Conservation (phyloP, 257 asterid genomes). For the Jasminum sambac region DNA sequence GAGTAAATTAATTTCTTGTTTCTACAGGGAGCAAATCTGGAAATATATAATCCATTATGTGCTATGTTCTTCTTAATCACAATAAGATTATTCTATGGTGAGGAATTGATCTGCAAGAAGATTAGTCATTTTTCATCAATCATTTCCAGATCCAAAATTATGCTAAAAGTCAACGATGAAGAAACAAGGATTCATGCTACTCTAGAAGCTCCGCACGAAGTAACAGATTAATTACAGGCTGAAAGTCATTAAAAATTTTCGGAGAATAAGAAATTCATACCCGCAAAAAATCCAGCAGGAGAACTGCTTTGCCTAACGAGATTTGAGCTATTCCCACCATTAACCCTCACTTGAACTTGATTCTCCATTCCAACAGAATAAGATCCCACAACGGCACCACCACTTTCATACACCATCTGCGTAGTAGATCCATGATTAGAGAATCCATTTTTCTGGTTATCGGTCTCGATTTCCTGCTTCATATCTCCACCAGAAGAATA, state of each 20-base stretch:
- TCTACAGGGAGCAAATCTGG: too few species aligned
- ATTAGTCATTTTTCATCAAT: neutral
- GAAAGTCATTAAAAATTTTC: neutral
- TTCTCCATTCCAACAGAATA: slow-evolving; percentile 53
- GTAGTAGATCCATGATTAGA: slow-evolving; percentile 15
- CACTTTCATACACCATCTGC: slow-evolving; percentile 40
- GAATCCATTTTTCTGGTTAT: slow-evolving; percentile 31
- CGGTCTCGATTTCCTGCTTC: slow-evolving; percentile 56
- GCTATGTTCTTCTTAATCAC: too few species aligned
- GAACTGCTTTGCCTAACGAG: slow-evolving; percentile 90
- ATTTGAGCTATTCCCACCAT: slow-evolving; percentile 41
- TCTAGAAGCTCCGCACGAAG: too few species aligned
- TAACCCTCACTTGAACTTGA: slow-evolving; percentile 33
- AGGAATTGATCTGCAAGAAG: too few species aligned
- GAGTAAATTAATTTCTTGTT: too few species aligned
- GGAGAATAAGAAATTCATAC: slow-evolving; percentile 32
- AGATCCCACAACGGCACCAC: slow-evolving; percentile 55
- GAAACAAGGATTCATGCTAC: too few species aligned
- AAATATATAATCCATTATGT: too few species aligned
- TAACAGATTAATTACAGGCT: neutral
- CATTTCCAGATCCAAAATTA: neutral
- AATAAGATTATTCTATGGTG: too few species aligned
- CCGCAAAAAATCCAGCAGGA: slow-evolving; percentile 84
- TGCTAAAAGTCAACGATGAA: too few species aligned
- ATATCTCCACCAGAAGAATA: slow-evolving; percentile 17